Base-by-base conservation (phyloP, 495 filamentous ascomycete species). In the Penicillium atrosanguineum region DNA sequence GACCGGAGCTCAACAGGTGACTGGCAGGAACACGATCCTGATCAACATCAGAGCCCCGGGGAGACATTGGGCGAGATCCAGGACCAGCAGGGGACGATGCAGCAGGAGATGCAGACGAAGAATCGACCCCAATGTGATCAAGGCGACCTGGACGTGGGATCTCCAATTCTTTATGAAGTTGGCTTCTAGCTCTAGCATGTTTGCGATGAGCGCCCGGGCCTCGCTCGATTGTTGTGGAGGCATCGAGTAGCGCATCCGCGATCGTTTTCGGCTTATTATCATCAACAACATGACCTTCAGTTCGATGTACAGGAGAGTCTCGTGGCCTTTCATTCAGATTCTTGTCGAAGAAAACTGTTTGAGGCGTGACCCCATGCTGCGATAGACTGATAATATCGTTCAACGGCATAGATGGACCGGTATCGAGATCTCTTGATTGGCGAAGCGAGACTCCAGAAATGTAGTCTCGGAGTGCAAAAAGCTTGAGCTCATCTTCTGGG, bases 281-380 rank as follows among this genome's bases (percentile, higher is more conserved):
- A 4, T 74, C 70, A 1, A 56, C 60, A 26, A 23, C 61, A 41
- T 42, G 55, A 37, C 60, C 53, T 34, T 68, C 59, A 21, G 44
- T 53, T 45, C 53, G 60, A 12, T 67, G 38, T 49, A 72, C 19
- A 57, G 69, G 50, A 63, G 68, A 48, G 75, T 76, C 58, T 70
- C 75, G 68, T 46, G 65, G 60, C 36, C 74, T 73, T 28, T 73
- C 65, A 28, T 73, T 72, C 42, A 80, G 73, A 31, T 76, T 80
- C 50, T 88, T 88, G 57, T 97, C 90, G 61, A 97, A 99, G 69
- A 97, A 87, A 2, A 99, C 84, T 0, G 89, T 97, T 65, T 95
- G 89, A 11, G 87, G 86, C 5, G 84, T 88, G 43, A 96, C 82
- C 2, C 81, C 80, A 34, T 94, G 69, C 45, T 81, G 82, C 50